Conservation (phyloP, 345 rosid species). For the Brassica juncea region DNA sequence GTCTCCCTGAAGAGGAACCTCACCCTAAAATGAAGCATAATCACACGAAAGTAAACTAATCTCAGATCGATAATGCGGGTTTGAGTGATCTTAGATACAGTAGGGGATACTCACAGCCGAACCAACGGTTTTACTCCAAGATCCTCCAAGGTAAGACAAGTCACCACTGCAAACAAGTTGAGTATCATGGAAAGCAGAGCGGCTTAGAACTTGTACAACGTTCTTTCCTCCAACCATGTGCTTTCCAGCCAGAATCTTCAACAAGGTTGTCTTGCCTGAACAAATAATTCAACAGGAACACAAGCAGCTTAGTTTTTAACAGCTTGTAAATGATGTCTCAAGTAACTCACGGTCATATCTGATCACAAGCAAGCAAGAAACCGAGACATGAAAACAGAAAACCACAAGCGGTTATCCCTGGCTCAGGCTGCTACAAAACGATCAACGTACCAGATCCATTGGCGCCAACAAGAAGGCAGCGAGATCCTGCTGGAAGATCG, state of each 20-base stretch:
- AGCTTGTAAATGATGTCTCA: background rate
- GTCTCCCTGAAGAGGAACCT: constrained; percentile 95
- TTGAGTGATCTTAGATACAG: background rate
- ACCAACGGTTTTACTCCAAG: constrained; percentile 92
- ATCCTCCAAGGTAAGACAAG: constrained; percentile 84
- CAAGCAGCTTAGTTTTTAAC: background rate
- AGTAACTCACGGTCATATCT: background rate
- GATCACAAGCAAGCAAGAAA: background rate
- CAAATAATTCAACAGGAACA: background rate
- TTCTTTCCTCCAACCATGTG: constrained; percentile 93
- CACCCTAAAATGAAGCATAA: constrained; percentile 51
- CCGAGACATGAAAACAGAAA: background rate
- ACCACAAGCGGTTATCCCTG: background rate
- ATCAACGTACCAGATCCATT: constrained; percentile 78
- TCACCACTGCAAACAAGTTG: constrained; percentile 82
- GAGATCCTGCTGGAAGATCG: constrained; percentile 68
- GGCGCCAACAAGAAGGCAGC: constrained; percentile 92
- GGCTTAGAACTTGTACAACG: constrained; percentile 71
- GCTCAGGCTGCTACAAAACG: background rate
- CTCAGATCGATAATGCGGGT: background rate
- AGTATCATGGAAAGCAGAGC: constrained; percentile 91
- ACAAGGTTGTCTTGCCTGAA: constrained; percentile 83
- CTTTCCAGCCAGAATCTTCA: constrained; percentile 88
- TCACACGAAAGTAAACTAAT: background rate
- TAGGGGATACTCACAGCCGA: constrained; percentile 65